Percentiles rank a stretch among this genome's conserved stretches.
Conservation (phyloP, 2,329 filamentous ascomycete genomes). For the Chaetomium olivaceum region DNA sequence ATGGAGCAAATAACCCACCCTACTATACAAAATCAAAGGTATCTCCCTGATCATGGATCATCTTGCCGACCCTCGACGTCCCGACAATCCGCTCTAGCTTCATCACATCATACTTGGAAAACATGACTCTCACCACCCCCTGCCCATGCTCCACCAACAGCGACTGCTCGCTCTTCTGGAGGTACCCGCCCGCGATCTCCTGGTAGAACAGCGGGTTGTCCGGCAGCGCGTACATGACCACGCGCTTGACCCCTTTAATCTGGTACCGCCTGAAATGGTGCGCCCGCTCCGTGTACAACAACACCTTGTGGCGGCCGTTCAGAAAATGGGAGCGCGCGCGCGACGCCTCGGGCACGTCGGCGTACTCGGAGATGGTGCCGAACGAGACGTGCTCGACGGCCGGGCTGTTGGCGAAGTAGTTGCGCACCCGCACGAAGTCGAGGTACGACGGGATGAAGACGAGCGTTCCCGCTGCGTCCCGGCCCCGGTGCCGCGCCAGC, state of each 20-base stretch:
- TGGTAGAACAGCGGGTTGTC: constrained; percentile 83
- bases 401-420: constrained; percentile 77
- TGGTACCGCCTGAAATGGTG: constrained; percentile 93
- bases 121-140: constrained; percentile 64
- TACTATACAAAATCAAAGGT: constrained; percentile 91
- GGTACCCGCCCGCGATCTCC: constrained; percentile 70
- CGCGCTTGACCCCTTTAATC: constrained; percentile 74
- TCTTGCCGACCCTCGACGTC: constrained; percentile 73
- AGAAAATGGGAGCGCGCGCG: constrained; percentile 86
- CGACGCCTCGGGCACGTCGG: constrained; percentile 73
- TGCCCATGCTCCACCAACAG: constrained; percentile 57
- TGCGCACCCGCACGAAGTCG: constrained; percentile 90
- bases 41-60: constrained; percentile 82
- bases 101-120: constrained; percentile 86
- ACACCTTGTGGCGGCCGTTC: constrained; percentile 74
- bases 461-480: constrained; percentile 68
- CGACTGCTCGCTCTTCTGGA: constrained; percentile 61
- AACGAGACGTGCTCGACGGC: constrained; percentile 63
- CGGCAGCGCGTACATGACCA: constrained; percentile 89
- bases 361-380: constrained; percentile 87
- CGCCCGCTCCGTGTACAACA: constrained; percentile 92
- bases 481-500: constrained; percentile 64
- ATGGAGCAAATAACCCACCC: constrained; percentile 1
- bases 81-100: constrained; percentile 88
- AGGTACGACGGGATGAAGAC: constrained; percentile 92